Conservation (phyloP, 768 basidiomycete genomes). For the Hygrophorus russula region DNA sequence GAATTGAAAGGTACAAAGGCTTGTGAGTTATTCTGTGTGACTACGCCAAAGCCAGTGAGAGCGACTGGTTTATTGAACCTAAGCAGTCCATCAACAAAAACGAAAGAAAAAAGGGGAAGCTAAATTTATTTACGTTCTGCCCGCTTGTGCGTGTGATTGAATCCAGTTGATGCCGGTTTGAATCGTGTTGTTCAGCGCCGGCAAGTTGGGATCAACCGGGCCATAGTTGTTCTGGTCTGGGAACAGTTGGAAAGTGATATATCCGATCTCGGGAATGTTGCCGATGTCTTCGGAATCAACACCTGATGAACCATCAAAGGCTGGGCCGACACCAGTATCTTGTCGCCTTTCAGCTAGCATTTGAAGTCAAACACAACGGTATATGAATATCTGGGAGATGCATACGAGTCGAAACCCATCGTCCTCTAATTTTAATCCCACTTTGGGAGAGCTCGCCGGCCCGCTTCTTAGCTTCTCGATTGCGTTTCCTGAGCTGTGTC, state of each 20-base stretch:
- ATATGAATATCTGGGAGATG: background rate
- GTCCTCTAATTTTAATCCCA: background rate
- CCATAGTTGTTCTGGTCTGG: slow-evolving; percentile 56
- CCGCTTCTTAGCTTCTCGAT: background rate
- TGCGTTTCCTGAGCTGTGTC: slow-evolving; percentile 23
- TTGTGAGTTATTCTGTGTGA: slow-evolving; percentile 41
- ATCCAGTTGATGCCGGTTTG: slow-evolving; percentile 45
- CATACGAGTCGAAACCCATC: background rate
- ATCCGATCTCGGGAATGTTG: slow-evolving; percentile 44
- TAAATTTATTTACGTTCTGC: slow-evolving; percentile 22
- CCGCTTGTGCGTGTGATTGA: slow-evolving; percentile 30
- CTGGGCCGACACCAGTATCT: slow-evolving; percentile 30
- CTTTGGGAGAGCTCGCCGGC: background rate
- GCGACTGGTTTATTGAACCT: slow-evolving; percentile 47
- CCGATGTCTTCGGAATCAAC: slow-evolving; percentile 59
- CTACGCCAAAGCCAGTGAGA: slow-evolving; percentile 50
- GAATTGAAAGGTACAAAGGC: slow-evolving; percentile 55
- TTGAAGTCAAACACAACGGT: slow-evolving; percentile 4
- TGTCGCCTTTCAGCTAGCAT: slow-evolving; percentile 36
- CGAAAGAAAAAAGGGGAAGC: slow-evolving; percentile 8
- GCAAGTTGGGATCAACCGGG: slow-evolving; percentile 33
- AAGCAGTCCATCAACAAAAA: background rate
- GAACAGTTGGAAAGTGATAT: slow-evolving; percentile 53
- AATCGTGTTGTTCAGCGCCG: slow-evolving; percentile 41
- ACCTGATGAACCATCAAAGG: slow-evolving; percentile 52